These are phyloP conservation scores for Dendrobium chrysotoxum DNA, from an alignment of 106 monocot species.

Conservation along the genomic window DNA sequence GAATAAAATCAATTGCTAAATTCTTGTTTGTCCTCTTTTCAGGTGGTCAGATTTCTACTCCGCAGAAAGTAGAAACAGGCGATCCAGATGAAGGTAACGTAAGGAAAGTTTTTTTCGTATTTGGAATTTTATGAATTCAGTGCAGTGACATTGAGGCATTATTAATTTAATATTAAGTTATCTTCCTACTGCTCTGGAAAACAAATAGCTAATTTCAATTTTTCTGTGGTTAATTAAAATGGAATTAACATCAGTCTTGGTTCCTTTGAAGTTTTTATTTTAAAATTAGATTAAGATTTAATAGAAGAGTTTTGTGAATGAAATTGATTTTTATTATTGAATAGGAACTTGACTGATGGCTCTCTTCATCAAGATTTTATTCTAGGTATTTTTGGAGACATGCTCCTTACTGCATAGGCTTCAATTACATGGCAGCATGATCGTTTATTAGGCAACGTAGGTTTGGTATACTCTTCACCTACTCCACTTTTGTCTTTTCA, in stretches of 20 bases:
- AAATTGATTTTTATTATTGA: neutral
- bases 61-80: slow-evolving; percentile 32
- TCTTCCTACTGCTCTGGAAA: neutral
- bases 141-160: neutral
- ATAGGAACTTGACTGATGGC: neutral
- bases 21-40: slow-evolving; percentile 12
- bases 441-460: neutral
- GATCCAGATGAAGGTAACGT: slow-evolving; percentile 71
- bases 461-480: neutral
- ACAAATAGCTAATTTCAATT: neutral
- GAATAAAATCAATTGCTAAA: neutral
- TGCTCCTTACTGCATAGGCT: neutral
- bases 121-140: neutral
- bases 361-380: neutral
- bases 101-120: neutral
- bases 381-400: neutral
- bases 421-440: neutral
- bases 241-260: neutral
- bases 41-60: slow-evolving; percentile 44
- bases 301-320: neutral
- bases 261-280: neutral
- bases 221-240: neutral
- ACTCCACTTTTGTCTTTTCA: neutral
- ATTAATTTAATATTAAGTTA: neutral
- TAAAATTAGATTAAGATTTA: neutral